Evolutionary conservation across 176 grass and related monocot genomes (phyloP).

Genomic region (Oryza nivara): DNA sequence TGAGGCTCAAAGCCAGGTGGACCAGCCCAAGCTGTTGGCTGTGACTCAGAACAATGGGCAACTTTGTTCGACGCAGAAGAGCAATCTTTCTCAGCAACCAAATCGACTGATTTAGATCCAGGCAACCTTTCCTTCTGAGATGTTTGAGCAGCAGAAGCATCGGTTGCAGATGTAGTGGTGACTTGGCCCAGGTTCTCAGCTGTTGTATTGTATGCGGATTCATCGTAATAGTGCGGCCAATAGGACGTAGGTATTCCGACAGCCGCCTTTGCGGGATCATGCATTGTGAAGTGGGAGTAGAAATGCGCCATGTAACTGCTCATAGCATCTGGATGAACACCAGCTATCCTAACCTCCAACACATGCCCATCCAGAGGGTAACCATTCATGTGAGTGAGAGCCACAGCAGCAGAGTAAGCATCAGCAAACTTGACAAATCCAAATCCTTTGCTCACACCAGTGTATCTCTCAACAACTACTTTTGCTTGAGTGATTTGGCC

Average conservation of each 20-base stretch:
- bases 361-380: conserved; percentile 53
- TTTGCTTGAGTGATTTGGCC: conserved; percentile 60
- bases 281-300: conserved; percentile 33
- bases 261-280: conserved; percentile 17
- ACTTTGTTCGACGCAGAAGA: conserved; percentile 28
- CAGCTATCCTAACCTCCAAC: conserved; percentile 50
- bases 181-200: conserved; percentile 16
- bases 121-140: conserved; percentile 27
- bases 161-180: neutral
- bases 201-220: neutral
- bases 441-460: conserved; percentile 70
- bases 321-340: conserved; percentile 20
- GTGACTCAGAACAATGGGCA: conserved; percentile 27
- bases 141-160: conserved; percentile 38
- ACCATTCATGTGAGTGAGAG: conserved; percentile 53
- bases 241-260: conserved; percentile 45
- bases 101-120: neutral
- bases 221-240: conserved; percentile 31
- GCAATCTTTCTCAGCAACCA: conserved; percentile 23
- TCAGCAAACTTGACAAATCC: conserved; percentile 72
- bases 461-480: conserved; percentile 54
- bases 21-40: conserved; percentile 38
- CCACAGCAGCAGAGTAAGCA: conserved; percentile 49
- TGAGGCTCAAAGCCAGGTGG: conserved; percentile 51
- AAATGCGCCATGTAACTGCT: conserved; percentile 32